Base-by-base conservation (phyloP, 2,329 filamentous ascomycete genomes). In the Colletotrichum sp. region DNA sequence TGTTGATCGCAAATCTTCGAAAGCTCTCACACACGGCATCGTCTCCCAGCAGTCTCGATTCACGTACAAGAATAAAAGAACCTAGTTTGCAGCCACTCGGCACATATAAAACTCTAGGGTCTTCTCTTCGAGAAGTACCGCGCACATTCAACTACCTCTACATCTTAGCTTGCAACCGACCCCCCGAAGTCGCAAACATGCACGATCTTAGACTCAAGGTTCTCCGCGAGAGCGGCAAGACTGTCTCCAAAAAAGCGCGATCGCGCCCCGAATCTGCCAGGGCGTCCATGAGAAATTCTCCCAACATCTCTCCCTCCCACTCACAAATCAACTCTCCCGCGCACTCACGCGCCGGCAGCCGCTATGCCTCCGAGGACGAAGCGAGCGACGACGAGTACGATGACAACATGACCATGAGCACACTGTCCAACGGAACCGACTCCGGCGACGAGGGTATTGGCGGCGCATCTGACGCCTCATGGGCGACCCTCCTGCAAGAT, bases 191-290 rank as follows among this genome's bases (percentile, higher is more conserved):
- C 63, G 48, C 18, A 68, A 80, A 34, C 48, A 94, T 94, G 92
- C 91, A 90, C 81, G 92, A 93, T 81, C 87, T 91, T 71, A 88
- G 92, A 79, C 93, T 94, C 82, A 93, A 94, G 84, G 93, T 92
- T 67, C 90, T 95, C 75, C 87, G 89, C 77, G 92, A 93, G 85
- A 92, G 91, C 85, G 90, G 91, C 82, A 95, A 95, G 87, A 95
- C 93, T 18, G 85, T 92, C 39, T 95, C 94, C 63, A 90, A 89
- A 80, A 95, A 95, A 84, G 92, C 93, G 26, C 89, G 88, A 76
- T 90, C 90, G 26, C 88, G 88, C 75, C 87, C 88, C 57, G 89
- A 90, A 76, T 90, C 89, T 5, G 89, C 89, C n/a, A 87, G 89
- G 34, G 89, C 88, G n/a, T 93, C 92, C 7, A 89, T 89, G 71